Conservation (phyloP, 2,329 filamentous ascomycete genomes). For the Hymenoscyphus scutula region DNA sequence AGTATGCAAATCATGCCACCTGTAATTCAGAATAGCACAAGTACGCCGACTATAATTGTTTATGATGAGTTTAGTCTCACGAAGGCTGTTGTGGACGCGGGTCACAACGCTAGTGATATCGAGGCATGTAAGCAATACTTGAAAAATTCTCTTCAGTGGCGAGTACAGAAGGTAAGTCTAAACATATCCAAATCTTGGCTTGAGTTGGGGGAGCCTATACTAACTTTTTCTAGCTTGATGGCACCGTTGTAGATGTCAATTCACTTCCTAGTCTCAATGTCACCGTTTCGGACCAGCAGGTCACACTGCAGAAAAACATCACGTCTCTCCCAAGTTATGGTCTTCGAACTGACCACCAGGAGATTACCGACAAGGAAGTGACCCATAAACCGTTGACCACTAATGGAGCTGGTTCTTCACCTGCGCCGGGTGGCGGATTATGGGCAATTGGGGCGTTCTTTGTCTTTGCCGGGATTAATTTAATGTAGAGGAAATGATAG, state of each 20-base stretch:
- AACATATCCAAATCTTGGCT: too few species aligned
- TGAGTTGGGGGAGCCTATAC: neutral
- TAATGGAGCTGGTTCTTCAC: neutral
- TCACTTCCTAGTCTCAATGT: conserved; percentile 22
- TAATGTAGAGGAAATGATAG: neutral
- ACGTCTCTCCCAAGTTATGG: conserved; percentile 28
- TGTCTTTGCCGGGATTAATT: neutral
- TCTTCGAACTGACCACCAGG: conserved; percentile 26
- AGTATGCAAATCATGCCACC: conserved; percentile 30
- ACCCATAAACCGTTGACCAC: neutral
- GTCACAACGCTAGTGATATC: conserved; percentile 17
- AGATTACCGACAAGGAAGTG: conserved; percentile 16
- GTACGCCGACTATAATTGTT: conserved; percentile 17
- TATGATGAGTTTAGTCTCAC: conserved; percentile 28
- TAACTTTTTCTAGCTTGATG: conserved; percentile 21
- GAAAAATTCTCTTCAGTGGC: conserved; percentile 28
- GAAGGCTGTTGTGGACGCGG: conserved; percentile 13
- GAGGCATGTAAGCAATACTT: conserved; percentile 21
- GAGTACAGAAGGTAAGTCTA: conserved; percentile 29
- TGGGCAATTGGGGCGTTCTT: neutral
- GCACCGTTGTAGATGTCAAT: conserved; percentile 18
- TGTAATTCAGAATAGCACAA: conserved; percentile 7
- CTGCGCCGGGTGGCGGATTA: neutral
- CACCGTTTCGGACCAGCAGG: conserved; percentile 24
- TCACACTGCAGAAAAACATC: conserved; percentile 20